Percentiles rank a stretch among this genome's conserved stretches.
Conservation (phyloP, 2,329 filamentous ascomycete species). For the Xylaria sp. region DNA sequence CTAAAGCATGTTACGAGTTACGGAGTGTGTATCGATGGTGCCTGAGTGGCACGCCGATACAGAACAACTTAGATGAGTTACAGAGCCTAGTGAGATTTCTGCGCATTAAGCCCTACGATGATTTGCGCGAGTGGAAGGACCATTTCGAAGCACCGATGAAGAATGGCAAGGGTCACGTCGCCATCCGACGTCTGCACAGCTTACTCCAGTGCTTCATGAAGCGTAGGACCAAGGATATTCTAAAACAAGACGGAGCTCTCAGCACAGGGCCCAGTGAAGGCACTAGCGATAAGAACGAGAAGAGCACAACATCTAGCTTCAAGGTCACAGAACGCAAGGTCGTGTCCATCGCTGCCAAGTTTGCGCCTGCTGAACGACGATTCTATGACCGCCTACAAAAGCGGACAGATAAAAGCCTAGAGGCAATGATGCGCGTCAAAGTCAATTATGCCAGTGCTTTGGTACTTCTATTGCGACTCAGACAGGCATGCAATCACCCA, state of each 20-base stretch:
- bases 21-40: constrained; percentile 94
- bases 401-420: constrained; percentile 85
- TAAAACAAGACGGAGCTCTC: constrained; percentile 86
- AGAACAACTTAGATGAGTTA: constrained; percentile 96
- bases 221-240: constrained; percentile 95
- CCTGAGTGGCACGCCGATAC: constrained; percentile 94
- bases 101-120: constrained; percentile 89
- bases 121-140: constrained; percentile 87
- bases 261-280: constrained; percentile 77
- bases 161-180: constrained; percentile 87
- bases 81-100: constrained; percentile 94
- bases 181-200: constrained; percentile 85
- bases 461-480: constrained; percentile 86
- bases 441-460: constrained; percentile 94
- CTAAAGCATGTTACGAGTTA: constrained; percentile 89
- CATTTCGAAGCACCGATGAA: constrained; percentile 92
- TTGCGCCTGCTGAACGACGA: constrained; percentile 80
- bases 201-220: constrained; percentile 97
- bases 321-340: constrained; percentile 93
- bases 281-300: constrained; percentile 60
- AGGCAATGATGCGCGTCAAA: constrained; percentile 86
- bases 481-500: constrained; percentile 95
- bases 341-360: constrained; percentile 79
- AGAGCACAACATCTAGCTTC: constrained; percentile 72
- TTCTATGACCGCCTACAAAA: constrained; percentile 89